These are phyloP conservation scores for Gigaspora rosea DNA, from an alignment of 192 early-diverging fungal genomes.

Conservation along the genomic window DNA sequence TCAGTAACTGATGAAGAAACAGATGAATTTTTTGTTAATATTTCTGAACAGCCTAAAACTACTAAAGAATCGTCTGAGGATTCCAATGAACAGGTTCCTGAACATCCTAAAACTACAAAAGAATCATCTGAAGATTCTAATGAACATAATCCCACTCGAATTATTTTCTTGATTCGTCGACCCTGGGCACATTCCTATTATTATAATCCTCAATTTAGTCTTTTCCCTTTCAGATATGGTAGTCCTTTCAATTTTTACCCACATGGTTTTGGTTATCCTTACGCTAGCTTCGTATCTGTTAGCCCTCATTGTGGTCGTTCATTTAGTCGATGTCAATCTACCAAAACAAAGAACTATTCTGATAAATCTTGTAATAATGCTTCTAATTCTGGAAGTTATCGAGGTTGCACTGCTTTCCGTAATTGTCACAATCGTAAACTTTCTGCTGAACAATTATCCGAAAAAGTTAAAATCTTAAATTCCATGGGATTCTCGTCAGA, in stretches of 20 bases:
- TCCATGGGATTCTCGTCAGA: constrained; percentile 1
- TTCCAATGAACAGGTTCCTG: background rate
- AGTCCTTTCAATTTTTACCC: background rate
- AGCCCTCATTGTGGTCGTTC: background rate
- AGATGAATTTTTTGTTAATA: background rate
- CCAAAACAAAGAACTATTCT: too few relatives aligned
- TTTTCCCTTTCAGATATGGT: too few relatives aligned
- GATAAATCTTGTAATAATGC: background rate
- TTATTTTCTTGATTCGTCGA: background rate
- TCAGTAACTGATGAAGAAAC: background rate
- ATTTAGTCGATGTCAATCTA: too few relatives aligned
- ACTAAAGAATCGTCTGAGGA: background rate
- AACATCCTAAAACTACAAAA: background rate
- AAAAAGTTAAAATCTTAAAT: background rate
- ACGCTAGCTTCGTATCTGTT: background rate
- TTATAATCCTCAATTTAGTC: background rate
- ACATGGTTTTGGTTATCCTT: background rate
- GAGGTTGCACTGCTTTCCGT: background rate
- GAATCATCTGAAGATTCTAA: background rate
- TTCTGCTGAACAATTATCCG: background rate
- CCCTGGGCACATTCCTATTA: background rate
- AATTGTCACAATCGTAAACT: background rate
- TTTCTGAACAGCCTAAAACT: background rate
- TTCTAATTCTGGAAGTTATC: background rate
- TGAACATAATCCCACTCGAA: background rate